Conservation (phyloP, 345 rosid species). For the Pugionium dolabratum region DNA sequence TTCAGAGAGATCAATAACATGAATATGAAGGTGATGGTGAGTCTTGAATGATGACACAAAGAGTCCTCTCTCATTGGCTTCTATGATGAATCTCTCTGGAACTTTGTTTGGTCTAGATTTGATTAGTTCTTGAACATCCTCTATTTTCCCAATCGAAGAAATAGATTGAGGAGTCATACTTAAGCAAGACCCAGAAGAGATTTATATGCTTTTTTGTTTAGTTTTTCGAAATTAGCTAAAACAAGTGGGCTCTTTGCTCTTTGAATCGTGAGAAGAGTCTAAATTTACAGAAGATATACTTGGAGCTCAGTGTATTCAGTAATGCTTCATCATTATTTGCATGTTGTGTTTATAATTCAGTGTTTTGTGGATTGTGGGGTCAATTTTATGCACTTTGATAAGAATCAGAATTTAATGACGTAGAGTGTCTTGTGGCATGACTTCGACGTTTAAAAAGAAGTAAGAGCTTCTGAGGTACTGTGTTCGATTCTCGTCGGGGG, state of each 20-base stretch:
- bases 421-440: too few relatives aligned
- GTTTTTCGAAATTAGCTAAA: slow-evolving; percentile 21
- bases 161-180: slow-evolving; percentile 65
- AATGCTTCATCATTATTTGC: slow-evolving; percentile 37
- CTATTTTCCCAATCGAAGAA: slow-evolving; percentile 65
- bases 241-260: slow-evolving; percentile 19
- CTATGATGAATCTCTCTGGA: slow-evolving; percentile 77
- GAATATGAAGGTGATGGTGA: slow-evolving; percentile 46
- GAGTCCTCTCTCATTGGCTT: slow-evolving; percentile 56
- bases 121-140: slow-evolving; percentile 90
- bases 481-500: not conserved
- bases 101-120: slow-evolving; percentile 56
- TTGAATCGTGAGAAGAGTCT: slow-evolving; percentile 32
- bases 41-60: slow-evolving; percentile 26
- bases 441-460: too few relatives aligned
- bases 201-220: not conserved
- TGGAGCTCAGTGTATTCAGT: slow-evolving; percentile 23
- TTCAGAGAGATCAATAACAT: slow-evolving; percentile 26
- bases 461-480: not conserved
- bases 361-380: too few relatives aligned
- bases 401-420: too few relatives aligned
- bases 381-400: too few relatives aligned
- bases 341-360: slow-evolving; percentile 34
- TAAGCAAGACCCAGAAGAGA: slow-evolving; percentile 20
- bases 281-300: slow-evolving; percentile 33